A percentile compares a stretch with the other conserved stretches of the same genome.
Conservation (phyloP, 1,284 basidiomycete genomes). For the Cryptococcus sp. region DNA sequence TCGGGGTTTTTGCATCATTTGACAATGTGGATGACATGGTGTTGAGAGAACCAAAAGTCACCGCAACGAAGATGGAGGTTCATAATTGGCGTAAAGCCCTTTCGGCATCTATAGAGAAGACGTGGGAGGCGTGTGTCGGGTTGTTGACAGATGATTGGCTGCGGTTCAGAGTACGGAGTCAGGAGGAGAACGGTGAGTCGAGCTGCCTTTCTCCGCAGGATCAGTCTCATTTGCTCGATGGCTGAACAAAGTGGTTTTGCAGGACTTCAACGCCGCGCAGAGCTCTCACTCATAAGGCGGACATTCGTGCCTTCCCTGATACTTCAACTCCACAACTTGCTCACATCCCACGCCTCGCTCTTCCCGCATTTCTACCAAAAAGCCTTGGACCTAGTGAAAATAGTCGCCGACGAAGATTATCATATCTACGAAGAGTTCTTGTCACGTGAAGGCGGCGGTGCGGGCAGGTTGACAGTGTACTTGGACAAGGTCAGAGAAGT, state of each 20-base stretch:
- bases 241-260: conserved; percentile 1
- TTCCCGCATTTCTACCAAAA: conserved; percentile 75
- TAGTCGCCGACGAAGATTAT: conserved; percentile 86
- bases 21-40: conserved; percentile 42
- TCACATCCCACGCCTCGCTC: conserved; percentile 66
- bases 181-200: conserved; percentile 22
- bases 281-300: conserved; percentile 78
- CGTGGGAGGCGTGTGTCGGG: conserved; percentile 49
- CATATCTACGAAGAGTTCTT: conserved; percentile 86
- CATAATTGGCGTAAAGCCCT: conserved; percentile 35
- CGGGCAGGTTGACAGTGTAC: conserved; percentile 66
- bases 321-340: conserved; percentile 74
- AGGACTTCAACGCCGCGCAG: conserved; percentile 64
- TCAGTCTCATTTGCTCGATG: not conserved
- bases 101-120: conserved; percentile 47
- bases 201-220: not conserved
- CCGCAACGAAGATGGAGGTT: conserved; percentile 39
- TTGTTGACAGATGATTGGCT: conserved; percentile 58
- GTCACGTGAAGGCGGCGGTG: conserved; percentile 1
- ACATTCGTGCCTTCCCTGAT: conserved; percentile 91
- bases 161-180: conserved; percentile 43
- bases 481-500: conserved; percentile 69
- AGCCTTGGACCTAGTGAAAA: conserved; percentile 73
- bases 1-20: conserved; percentile 39
- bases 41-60: conserved; percentile 29